A percentile compares a stretch with the other conserved stretches of the same genome.
Conservation (phyloP, 2,329 filamentous ascomycete genomes). For the Xylariaceae sp. region DNA sequence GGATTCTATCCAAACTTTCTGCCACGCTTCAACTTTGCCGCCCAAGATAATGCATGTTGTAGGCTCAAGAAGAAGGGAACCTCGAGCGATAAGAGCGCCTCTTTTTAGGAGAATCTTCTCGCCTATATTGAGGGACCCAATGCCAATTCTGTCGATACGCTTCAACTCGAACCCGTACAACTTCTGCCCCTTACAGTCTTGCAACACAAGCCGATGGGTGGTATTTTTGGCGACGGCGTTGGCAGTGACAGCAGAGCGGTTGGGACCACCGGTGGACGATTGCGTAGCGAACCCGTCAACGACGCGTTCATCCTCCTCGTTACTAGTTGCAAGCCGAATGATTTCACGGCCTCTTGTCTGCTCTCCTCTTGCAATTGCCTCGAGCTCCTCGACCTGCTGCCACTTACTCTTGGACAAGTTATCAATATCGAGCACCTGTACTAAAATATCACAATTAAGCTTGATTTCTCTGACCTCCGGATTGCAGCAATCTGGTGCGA, state of each 20-base stretch:
- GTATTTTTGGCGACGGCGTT: constrained; percentile 40
- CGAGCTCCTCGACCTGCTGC: constrained; percentile 81
- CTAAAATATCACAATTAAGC: constrained; percentile 58
- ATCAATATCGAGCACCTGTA: constrained; percentile 82
- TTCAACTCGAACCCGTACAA: constrained; percentile 69
- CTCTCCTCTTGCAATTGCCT: constrained; percentile 68
- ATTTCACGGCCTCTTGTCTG: constrained; percentile 73
- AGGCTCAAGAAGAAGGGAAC: constrained; percentile 72
- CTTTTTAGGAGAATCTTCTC: constrained; percentile 71
- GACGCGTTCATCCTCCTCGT: constrained; percentile 43
- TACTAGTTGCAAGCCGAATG: constrained; percentile 55
- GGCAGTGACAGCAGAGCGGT: constrained; percentile 18
- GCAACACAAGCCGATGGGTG: constrained; percentile 74
- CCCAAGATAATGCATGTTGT: constrained; percentile 67
- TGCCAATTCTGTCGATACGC: constrained; percentile 58
- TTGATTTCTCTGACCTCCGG: constrained; percentile 49
- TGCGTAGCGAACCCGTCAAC: constrained; percentile 29
- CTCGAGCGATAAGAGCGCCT: constrained; percentile 63
- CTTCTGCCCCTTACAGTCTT: constrained; percentile 68
- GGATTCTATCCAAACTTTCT: constrained; percentile 69
- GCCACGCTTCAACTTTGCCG: constrained; percentile 77
- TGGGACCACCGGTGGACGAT: constrained; percentile 6
- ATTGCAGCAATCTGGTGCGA: constrained; percentile 54
- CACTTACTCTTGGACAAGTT: constrained; percentile 75
- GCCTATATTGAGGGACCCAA: constrained; percentile 66